A percentile compares a stretch with the other conserved stretches of the same genome.
These are phyloP conservation scores for Fusarium multiceps DNA, from an alignment of 2,329 filamentous ascomycete species.

Conservation along the genomic window DNA sequence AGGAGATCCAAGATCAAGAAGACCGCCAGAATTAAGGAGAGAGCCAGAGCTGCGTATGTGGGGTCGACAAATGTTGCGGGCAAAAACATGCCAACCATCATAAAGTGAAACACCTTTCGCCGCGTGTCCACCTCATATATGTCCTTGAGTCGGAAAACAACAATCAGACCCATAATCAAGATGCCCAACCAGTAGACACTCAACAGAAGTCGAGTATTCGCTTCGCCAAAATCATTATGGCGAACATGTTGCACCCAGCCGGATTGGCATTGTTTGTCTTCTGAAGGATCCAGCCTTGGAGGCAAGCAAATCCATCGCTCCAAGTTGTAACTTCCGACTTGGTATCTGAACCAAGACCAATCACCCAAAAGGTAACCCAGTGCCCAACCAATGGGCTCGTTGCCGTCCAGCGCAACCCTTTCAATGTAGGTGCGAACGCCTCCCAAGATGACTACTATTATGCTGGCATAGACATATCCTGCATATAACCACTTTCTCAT, in stretches of 20 bases:
- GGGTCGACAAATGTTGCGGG: slow-evolving; percentile 90
- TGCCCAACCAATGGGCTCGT: slow-evolving; percentile 93
- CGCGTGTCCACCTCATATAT: slow-evolving; percentile 94
- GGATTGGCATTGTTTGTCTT: slow-evolving; percentile 56
- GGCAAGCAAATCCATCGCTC: slow-evolving; percentile 82
- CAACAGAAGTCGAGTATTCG: slow-evolving; percentile 84
- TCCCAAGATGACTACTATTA: slow-evolving; percentile 73
- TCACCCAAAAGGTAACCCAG: slow-evolving; percentile 90
- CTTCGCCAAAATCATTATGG: slow-evolving; percentile 73
- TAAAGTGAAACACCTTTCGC: slow-evolving; percentile 97
- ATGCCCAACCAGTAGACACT: slow-evolving; percentile 78
- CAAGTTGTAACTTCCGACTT: slow-evolving; percentile 75
- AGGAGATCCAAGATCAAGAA: slow-evolving; percentile 92
- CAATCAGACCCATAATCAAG: slow-evolving; percentile 75
- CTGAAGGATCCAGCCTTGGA: slow-evolving; percentile 48
- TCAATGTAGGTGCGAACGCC: slow-evolving; percentile 78
- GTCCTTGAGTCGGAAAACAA: slow-evolving; percentile 79
- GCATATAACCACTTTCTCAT: slow-evolving; percentile 88
- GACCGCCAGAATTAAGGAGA: slow-evolving; percentile 81
- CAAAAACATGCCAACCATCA: slow-evolving; percentile 96
- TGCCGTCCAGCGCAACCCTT: slow-evolving; percentile 71
- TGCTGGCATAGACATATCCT: slow-evolving; percentile 76
- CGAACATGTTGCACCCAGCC: slow-evolving; percentile 76
- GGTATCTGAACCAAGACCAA: slow-evolving; percentile 75
- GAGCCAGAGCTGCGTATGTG: slow-evolving; percentile 80